phyloP scores from a whole-genome alignment of 169 alveolate genomes.

The Eimeria necatrix region DNA sequence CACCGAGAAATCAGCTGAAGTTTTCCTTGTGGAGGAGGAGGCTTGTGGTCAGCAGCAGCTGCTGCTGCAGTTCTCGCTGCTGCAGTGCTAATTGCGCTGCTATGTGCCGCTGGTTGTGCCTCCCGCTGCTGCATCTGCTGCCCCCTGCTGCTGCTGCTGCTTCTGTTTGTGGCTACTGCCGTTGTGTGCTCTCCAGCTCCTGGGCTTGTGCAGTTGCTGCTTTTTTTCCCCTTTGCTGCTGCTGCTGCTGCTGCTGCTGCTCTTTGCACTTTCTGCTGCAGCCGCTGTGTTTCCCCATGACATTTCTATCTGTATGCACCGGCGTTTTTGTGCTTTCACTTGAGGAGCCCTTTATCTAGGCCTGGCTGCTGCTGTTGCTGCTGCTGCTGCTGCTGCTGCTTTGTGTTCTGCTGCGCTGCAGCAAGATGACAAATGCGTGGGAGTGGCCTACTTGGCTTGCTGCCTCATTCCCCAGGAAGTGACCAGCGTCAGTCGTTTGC shows the following conservation, averaged over 20 bases:
- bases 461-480: constrained; percentile 36
- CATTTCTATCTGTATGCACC: not conserved
- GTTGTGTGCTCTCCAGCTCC: not conserved
- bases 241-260: not conserved
- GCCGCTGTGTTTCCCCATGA: not conserved
- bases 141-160: not conserved
- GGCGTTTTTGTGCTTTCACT: not conserved
- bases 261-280: not conserved
- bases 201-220: not conserved
- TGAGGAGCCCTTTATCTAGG: not conserved
- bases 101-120: not conserved
- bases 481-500: constrained; percentile 38
- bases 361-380: constrained; percentile 13
- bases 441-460: constrained; percentile 53
- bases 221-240: not conserved
- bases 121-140: constrained; percentile 10
- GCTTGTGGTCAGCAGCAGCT: constrained; percentile 27
- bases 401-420: not conserved
- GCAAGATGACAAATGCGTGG: constrained; percentile 64
- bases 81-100: not conserved
- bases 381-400: not conserved
- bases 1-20: constrained; percentile 41
- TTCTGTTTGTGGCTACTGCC: not conserved
- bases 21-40: constrained; percentile 39
- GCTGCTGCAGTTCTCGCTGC: not conserved